phyloP scores from a whole-genome alignment of 495 filamentous ascomycete species.

The Darksidea phi region DNA sequence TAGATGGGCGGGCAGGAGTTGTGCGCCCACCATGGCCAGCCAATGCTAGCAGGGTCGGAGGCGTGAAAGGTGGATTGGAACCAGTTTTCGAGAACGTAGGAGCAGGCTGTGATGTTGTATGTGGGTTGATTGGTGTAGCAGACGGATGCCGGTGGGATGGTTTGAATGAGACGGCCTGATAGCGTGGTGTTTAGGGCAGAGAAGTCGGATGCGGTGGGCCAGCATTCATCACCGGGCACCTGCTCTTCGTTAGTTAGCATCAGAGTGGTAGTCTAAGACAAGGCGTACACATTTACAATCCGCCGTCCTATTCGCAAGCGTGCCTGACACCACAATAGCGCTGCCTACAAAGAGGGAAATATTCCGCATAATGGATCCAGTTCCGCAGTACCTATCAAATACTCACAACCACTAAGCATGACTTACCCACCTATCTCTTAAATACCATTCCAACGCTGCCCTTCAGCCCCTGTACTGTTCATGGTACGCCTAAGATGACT shows the following conservation, averaged over 20 bases:
- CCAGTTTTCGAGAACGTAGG: slow-evolving; percentile 5
- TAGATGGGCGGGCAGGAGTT: slow-evolving; percentile 23
- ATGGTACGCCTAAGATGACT: too few relatives aligned
- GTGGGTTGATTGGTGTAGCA: slow-evolving; percentile 13
- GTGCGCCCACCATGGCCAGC: slow-evolving; percentile 20
- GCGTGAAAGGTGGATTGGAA: slow-evolving; percentile 19
- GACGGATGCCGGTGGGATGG: slow-evolving; percentile 14
- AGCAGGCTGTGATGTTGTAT: slow-evolving; percentile 6
- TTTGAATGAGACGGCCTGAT: slow-evolving; percentile 11
- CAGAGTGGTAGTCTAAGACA: too few relatives aligned
- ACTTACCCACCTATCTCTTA: too few relatives aligned
- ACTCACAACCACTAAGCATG: too few relatives aligned
- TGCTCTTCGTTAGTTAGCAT: not conserved
- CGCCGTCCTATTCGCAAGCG: too few relatives aligned
- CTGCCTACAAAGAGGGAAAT: too few relatives aligned
- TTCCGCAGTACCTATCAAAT: too few relatives aligned
- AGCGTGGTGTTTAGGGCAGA: slow-evolving; percentile 6
- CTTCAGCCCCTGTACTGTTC: too few relatives aligned
- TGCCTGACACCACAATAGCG: too few relatives aligned
- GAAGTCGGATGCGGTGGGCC: slow-evolving; percentile 2
- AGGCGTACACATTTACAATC: too few relatives aligned
- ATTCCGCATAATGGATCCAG: too few relatives aligned
- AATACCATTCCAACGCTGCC: too few relatives aligned
- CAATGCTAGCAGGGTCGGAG: slow-evolving; percentile 16
- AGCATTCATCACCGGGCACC: slow-evolving; percentile 2